Evolutionary conservation across 2,329 filamentous ascomycete species (phyloP).

Genomic region (Trichoderma asperellum): DNA sequence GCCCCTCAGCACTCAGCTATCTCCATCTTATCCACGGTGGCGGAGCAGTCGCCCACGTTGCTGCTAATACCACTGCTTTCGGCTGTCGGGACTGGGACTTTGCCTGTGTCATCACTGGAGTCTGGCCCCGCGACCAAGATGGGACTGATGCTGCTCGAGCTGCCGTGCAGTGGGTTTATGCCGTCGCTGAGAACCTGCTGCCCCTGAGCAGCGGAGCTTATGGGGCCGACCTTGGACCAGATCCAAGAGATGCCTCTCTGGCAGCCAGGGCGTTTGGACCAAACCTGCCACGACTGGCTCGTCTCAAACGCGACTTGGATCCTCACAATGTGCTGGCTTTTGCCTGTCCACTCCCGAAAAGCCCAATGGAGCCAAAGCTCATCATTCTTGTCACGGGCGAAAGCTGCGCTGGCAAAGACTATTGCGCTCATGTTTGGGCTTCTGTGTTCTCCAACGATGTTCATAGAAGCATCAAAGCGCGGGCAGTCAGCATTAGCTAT

Average conservation of each 20-base stretch:
- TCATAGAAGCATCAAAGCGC: slow-evolving; percentile 42
- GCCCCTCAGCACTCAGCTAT: slow-evolving; percentile 61
- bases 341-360: slow-evolving; percentile 56
- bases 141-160: slow-evolving; percentile 45
- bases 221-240: slow-evolving; percentile 64
- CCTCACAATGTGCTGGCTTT: slow-evolving; percentile 57
- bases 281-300: slow-evolving; percentile 54
- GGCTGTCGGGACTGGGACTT: slow-evolving; percentile 67
- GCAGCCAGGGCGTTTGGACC: slow-evolving; percentile 60
- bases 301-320: slow-evolving; percentile 56
- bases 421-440: slow-evolving; percentile 59
- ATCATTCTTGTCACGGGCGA: slow-evolving; percentile 62
- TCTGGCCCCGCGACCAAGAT: slow-evolving; percentile 61
- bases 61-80: slow-evolving; percentile 57
- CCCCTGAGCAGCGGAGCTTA: slow-evolving; percentile 58
- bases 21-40: slow-evolving; percentile 65
- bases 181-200: slow-evolving; percentile 51
- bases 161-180: slow-evolving; percentile 60
- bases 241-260: slow-evolving; percentile 58
- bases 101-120: slow-evolving; percentile 65
- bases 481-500: slow-evolving; percentile 60
- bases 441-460: slow-evolving; percentile 42
- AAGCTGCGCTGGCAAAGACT: slow-evolving; percentile 62
- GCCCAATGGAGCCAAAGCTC: slow-evolving; percentile 46
- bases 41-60: slow-evolving; percentile 52